A percentile compares a stretch with the other conserved stretches of the same genome.
These are phyloP conservation scores for Boletus huronensis DNA, from an alignment of 768 basidiomycete genomes.

Conservation along the genomic window DNA sequence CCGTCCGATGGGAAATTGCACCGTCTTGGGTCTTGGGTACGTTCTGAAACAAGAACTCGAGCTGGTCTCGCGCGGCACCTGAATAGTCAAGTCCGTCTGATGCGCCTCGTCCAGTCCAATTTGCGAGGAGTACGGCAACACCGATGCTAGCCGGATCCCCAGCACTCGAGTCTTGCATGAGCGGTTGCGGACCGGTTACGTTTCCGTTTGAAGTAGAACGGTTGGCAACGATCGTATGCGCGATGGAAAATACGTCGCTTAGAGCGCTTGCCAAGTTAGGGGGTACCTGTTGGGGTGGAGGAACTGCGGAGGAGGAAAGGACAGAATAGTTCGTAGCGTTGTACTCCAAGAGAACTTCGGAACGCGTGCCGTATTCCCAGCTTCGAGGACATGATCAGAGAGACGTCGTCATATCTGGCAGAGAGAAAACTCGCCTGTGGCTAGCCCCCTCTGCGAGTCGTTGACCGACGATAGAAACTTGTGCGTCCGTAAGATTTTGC, in stretches of 20 bases:
- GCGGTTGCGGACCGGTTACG: conserved; percentile 50
- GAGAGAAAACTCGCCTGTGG: conserved; percentile 34
- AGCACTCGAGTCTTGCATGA: conserved; percentile 58
- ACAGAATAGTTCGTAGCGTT: conserved; percentile 46
- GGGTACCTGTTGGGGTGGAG: conserved; percentile 27
- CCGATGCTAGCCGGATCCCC: conserved; percentile 81
- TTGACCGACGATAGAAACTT: conserved; percentile 35
- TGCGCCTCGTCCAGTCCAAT: conserved; percentile 42
- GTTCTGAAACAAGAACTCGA: conserved; percentile 53
- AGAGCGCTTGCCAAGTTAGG: conserved; percentile 33
- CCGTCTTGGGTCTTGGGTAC: conserved; percentile 69
- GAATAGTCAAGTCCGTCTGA: conserved; percentile 52
- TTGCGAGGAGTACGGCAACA: conserved; percentile 61
- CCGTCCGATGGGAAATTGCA: conserved; percentile 74
- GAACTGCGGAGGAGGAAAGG: conserved; percentile 29
- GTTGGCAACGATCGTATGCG: conserved; percentile 44
- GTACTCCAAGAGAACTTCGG: conserved; percentile 50
- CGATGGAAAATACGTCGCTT: conserved; percentile 55
- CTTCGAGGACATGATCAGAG: conserved; percentile 24
- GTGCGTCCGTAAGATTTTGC: conserved; percentile 35
- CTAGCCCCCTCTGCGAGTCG: conserved; percentile 40
- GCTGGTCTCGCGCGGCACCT: conserved; percentile 60
- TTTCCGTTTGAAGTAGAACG: conserved; percentile 43
- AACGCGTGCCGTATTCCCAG: conserved; percentile 53
- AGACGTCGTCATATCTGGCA: background rate